These are phyloP conservation scores for Pseudocercospora crystallina DNA, from an alignment of 2,329 filamentous ascomycete genomes.

Conservation along the genomic window DNA sequence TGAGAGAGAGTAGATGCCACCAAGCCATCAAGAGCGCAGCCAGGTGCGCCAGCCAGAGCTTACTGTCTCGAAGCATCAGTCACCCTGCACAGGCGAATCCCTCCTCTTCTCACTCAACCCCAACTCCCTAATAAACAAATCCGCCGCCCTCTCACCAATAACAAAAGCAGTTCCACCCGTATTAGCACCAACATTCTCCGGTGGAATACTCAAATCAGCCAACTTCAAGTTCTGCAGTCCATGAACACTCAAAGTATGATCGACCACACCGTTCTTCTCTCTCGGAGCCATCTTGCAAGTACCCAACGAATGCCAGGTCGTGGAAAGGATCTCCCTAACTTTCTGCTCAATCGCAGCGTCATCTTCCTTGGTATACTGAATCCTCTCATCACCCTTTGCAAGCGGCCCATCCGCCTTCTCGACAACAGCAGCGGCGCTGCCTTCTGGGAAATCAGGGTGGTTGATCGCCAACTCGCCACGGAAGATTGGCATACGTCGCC, in stretches of 20 bases:
- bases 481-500: slow-evolving; percentile 56
- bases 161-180: slow-evolving; percentile 49
- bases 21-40: too few relatives aligned
- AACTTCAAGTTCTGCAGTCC: slow-evolving; percentile 43
- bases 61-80: too few relatives aligned
- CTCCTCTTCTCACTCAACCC: slow-evolving; percentile 29
- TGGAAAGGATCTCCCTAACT: slow-evolving; percentile 42
- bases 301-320: slow-evolving; percentile 44
- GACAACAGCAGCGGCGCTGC: slow-evolving; percentile 46
- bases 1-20: too few relatives aligned
- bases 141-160: slow-evolving; percentile 44
- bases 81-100: slow-evolving; percentile 12
- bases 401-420: slow-evolving; percentile 34
- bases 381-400: slow-evolving; percentile 49
- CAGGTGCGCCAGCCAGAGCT: too few relatives aligned
- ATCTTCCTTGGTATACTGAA: slow-evolving; percentile 43
- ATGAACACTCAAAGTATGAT: slow-evolving; percentile 42
- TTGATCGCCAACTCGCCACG: slow-evolving; percentile 40
- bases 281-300: slow-evolving; percentile 42
- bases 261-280: slow-evolving; percentile 41
- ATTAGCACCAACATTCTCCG: slow-evolving; percentile 47
- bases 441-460: slow-evolving; percentile 41
- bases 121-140: slow-evolving; percentile 42
- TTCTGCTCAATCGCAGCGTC: slow-evolving; percentile 43
- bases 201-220: slow-evolving; percentile 44